Evolutionary conservation across 2,329 filamentous ascomycete species (phyloP).

Genomic region (Phoma sp.): DNA sequence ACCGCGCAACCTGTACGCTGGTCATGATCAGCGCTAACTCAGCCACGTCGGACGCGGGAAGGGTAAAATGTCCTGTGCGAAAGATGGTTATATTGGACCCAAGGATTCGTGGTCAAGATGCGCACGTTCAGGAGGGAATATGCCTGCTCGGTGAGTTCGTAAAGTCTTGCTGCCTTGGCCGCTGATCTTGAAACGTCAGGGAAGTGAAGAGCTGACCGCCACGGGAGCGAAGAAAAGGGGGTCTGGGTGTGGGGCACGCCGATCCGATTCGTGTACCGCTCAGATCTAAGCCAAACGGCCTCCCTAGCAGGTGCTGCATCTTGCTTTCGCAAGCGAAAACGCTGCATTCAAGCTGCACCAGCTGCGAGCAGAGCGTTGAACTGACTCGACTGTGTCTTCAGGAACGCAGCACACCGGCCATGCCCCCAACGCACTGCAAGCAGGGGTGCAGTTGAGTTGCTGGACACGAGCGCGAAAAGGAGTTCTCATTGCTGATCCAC

Average conservation of each 20-base stretch:
- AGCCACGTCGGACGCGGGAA: conserved; percentile 13
- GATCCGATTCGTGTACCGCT: conserved; percentile 44
- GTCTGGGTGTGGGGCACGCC: conserved; percentile 39
- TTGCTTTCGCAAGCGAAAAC: conserved; percentile 25
- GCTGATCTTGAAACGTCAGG: conserved; percentile 26
- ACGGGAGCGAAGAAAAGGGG: conserved; percentile 25
- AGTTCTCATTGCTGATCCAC: conserved; percentile 8
- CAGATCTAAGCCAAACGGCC: conserved; percentile 46
- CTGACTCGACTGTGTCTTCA: conserved; percentile 13
- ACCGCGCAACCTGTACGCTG: conserved; percentile 3
- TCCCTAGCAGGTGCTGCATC: conserved; percentile 40
- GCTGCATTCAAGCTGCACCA: conserved; percentile 12
- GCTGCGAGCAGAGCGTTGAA: conserved; percentile 8
- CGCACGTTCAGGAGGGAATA: conserved; percentile 3
- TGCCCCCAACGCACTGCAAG: conserved; percentile 13
- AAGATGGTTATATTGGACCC: conserved; percentile 9
- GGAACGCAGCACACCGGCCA: conserved; percentile 7
- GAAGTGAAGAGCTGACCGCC: conserved; percentile 13
- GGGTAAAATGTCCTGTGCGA: conserved; percentile 12
- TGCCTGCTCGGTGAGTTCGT: conserved; percentile 17
- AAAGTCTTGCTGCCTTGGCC: conserved; percentile 7
- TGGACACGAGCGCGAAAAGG: conserved; percentile 2
- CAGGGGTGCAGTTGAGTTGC: conserved; percentile 8
- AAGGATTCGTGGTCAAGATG: conserved; percentile 1
- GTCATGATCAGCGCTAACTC: conserved; percentile 12